phyloP scores from a whole-genome alignment of 2,329 filamentous ascomycete genomes.

The Cercospora sojina region DNA sequence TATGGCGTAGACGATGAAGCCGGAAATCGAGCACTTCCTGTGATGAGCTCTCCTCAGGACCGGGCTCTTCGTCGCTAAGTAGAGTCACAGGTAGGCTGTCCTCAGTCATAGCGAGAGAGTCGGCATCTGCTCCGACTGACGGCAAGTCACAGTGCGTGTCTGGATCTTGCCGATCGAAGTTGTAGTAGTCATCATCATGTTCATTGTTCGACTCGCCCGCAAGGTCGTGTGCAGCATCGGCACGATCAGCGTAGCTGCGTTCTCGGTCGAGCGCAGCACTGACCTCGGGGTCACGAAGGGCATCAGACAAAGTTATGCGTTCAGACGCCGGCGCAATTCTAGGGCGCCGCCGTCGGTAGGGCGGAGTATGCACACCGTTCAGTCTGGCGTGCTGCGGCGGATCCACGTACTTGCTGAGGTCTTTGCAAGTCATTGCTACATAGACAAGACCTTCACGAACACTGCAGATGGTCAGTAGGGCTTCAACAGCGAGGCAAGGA shows the following conservation, averaged over 20 bases:
- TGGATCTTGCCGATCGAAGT: slow-evolving; percentile 25
- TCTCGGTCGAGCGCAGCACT: slow-evolving; percentile 25
- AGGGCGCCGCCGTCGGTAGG: slow-evolving; percentile 28
- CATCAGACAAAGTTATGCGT: slow-evolving; percentile 34
- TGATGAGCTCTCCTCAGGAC: slow-evolving; percentile 35
- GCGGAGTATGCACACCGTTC: slow-evolving; percentile 29
- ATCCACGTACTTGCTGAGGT: slow-evolving; percentile 57
- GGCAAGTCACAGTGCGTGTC: slow-evolving; percentile 34
- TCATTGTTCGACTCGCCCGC: slow-evolving; percentile 24
- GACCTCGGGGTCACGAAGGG: slow-evolving; percentile 34
- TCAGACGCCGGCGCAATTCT: slow-evolving; percentile 29
- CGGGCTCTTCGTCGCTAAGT: slow-evolving; percentile 35
- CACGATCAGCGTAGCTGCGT: slow-evolving; percentile 19
- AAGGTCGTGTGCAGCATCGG: slow-evolving; percentile 23
- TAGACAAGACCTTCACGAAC: slow-evolving; percentile 92
- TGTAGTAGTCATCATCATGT: slow-evolving; percentile 22
- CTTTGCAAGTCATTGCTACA: slow-evolving; percentile 78
- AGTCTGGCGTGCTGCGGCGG: slow-evolving; percentile 32
- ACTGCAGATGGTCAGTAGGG: slow-evolving; percentile 50
- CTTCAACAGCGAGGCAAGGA: not conserved
- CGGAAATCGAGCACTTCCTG: slow-evolving; percentile 39
- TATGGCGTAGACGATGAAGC: slow-evolving; percentile 31
- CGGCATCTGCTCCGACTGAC: slow-evolving; percentile 20
- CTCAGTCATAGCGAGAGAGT: not conserved
- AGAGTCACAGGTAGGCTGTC: slow-evolving; percentile 30